Conservation (phyloP, 352 stramenopile genomes). For the Globisporangium splendens region DNA sequence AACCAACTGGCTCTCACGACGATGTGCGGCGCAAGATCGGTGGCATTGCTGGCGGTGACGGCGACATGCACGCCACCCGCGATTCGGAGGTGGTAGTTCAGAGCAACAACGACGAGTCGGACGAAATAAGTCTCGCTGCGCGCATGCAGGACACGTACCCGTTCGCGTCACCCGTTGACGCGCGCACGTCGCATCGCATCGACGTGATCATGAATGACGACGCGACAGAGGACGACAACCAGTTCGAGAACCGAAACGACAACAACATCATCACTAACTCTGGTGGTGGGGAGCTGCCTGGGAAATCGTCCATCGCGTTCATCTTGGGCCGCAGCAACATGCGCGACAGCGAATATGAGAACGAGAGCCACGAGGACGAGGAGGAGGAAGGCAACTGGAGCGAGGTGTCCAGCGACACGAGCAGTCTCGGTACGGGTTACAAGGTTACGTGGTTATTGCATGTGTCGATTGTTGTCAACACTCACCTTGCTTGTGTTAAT, state of each 20-base stretch:
- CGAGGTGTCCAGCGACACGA: conserved; percentile 24
- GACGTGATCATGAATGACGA: conserved; percentile 16
- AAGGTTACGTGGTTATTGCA: background rate
- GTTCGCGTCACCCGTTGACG: conserved; percentile 7
- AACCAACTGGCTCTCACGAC: no score
- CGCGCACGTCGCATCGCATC: conserved; percentile 7
- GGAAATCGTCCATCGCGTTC: conserved; percentile 28
- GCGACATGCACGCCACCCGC: no score
- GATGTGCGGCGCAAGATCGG: no score
- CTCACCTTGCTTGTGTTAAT: background rate
- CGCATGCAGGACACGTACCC: conserved; percentile 17
- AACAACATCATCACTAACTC: conserved; percentile 1
- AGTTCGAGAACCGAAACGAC: conserved; percentile 9
- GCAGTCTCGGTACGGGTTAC: conserved; percentile 15
- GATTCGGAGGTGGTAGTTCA: no score
- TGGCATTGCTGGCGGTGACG: no score
- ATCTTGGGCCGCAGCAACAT: conserved; percentile 19
- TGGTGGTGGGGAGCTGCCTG: background rate
- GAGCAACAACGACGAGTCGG: conserved; percentile 1
- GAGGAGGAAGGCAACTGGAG: conserved; percentile 14
- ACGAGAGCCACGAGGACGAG: conserved; percentile 2
- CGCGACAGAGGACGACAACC: background rate
- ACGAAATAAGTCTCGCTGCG: conserved; percentile 5
- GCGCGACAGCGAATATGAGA: background rate
- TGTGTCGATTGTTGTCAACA: background rate